These are phyloP conservation scores for Ophiostoma sp. DNA, from an alignment of 2,329 filamentous ascomycete genomes.

Conservation along the genomic window DNA sequence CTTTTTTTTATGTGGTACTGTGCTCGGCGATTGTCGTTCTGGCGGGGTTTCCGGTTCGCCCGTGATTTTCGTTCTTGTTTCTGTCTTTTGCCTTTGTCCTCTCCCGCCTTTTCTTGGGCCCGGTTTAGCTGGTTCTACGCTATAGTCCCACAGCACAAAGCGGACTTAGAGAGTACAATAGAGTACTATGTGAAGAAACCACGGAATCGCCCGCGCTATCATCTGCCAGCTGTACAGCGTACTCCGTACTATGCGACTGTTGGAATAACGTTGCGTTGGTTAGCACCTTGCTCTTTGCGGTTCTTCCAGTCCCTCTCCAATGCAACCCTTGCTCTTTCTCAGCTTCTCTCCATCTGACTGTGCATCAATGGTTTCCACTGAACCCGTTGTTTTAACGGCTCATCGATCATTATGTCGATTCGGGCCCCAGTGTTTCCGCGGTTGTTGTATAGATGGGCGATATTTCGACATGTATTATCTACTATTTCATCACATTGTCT, in stretches of 20 bases:
- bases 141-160: not conserved
- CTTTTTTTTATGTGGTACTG: constrained; percentile 4
- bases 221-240: not conserved
- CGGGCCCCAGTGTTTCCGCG: not conserved
- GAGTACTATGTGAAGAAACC: too few relatives aligned
- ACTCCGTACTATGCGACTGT: not conserved
- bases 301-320: not conserved
- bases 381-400: not conserved
- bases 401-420: not conserved
- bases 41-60: not conserved
- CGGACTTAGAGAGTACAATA: not conserved
- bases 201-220: not conserved
- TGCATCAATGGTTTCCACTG: not conserved
- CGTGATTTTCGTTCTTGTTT: not conserved
- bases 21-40: not conserved
- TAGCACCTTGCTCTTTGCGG: not conserved
- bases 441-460: not conserved
- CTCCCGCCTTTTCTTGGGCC: not conserved
- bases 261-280: not conserved
- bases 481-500: constrained; percentile 2
- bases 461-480: not conserved
- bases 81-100: not conserved
- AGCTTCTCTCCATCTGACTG: not conserved
- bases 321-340: not conserved
- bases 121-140: not conserved